phyloP scores from a whole-genome alignment of 306 rosid species.

The Cicer cuneatum region DNA sequence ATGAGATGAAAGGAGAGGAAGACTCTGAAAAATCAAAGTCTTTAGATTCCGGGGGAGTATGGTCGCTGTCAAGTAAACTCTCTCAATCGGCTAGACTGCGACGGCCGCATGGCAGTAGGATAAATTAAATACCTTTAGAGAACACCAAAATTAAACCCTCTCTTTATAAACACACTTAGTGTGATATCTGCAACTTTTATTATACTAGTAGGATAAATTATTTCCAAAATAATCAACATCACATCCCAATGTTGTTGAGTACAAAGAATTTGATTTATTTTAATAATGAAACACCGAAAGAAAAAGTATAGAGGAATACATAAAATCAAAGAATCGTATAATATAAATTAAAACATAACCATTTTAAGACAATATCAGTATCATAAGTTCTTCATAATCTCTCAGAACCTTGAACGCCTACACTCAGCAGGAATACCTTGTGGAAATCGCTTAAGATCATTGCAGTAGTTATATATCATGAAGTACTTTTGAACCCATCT shows the following conservation, averaged over 20 bases:
- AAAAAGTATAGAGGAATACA: neutral
- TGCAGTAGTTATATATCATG: conserved; percentile 88
- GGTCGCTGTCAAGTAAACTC: too few relatives aligned
- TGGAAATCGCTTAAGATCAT: conserved; percentile 77
- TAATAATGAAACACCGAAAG: neutral
- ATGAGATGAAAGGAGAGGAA: too few relatives aligned
- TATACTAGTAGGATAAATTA: too few relatives aligned
- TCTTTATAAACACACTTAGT: too few relatives aligned
- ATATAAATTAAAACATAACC: conserved; percentile 12
- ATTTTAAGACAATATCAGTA: neutral
- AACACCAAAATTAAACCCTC: too few relatives aligned
- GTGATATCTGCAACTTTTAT: too few relatives aligned
- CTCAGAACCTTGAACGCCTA: conserved; percentile 43
- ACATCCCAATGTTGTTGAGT: neutral
- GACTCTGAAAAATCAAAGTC: too few relatives aligned
- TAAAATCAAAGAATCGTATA: neutral
- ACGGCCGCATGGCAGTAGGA: too few relatives aligned
- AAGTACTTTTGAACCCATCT: conserved; percentile 90
- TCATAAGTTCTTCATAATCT: neutral
- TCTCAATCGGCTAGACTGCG: too few relatives aligned
- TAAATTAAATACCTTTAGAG: too few relatives aligned
- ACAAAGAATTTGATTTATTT: conserved; percentile 45
- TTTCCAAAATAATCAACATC: too few relatives aligned
- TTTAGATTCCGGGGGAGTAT: too few relatives aligned
- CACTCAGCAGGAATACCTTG: conserved; percentile 75